These are phyloP conservation scores for Candolleomyces eurysporus DNA, from an alignment of 768 basidiomycete species.

Conservation along the genomic window DNA sequence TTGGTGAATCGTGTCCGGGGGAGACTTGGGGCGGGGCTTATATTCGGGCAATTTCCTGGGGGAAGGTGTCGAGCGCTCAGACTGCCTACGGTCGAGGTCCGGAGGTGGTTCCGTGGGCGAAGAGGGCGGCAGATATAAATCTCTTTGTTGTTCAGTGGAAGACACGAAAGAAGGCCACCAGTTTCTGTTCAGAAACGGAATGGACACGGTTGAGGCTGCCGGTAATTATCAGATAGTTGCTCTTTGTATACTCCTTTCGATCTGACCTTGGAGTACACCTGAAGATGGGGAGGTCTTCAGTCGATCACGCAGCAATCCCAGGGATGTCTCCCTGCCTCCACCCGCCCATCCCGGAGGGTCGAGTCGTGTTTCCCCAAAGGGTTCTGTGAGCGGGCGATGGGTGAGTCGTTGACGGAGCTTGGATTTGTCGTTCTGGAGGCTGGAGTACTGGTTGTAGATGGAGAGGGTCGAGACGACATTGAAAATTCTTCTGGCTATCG, in stretches of 20 bases:
- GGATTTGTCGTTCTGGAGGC: slow-evolving; percentile 22
- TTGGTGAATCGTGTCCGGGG: slow-evolving; percentile 57
- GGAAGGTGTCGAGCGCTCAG: slow-evolving; percentile 11
- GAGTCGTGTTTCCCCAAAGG: not conserved
- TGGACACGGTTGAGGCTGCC: slow-evolving; percentile 10
- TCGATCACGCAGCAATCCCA: not conserved
- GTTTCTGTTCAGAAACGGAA: slow-evolving; percentile 6
- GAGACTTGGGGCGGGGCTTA: slow-evolving; percentile 1
- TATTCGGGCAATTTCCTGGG: slow-evolving; percentile 16
- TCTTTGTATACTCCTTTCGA: not conserved
- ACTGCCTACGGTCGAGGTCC: slow-evolving; percentile 15
- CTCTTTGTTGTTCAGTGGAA: slow-evolving; percentile 11
- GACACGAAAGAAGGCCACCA: slow-evolving; percentile 22
- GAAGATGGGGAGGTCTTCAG: not conserved
- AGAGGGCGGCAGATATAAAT: slow-evolving; percentile 1
- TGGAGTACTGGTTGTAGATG: slow-evolving; percentile 62
- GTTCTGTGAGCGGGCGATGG: not conserved
- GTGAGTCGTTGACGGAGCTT: slow-evolving; percentile 4
- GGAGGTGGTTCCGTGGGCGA: slow-evolving; percentile 14
- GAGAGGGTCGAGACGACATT: slow-evolving; percentile 71
- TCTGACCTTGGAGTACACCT: not conserved
- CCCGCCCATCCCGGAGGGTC: not conserved
- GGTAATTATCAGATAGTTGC: not conserved
- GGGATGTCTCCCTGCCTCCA: not conserved
- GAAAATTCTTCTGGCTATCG: slow-evolving; percentile 61